Conservation (phyloP, 1,284 basidiomycete species). For the Wallemia ichthyophaga region DNA sequence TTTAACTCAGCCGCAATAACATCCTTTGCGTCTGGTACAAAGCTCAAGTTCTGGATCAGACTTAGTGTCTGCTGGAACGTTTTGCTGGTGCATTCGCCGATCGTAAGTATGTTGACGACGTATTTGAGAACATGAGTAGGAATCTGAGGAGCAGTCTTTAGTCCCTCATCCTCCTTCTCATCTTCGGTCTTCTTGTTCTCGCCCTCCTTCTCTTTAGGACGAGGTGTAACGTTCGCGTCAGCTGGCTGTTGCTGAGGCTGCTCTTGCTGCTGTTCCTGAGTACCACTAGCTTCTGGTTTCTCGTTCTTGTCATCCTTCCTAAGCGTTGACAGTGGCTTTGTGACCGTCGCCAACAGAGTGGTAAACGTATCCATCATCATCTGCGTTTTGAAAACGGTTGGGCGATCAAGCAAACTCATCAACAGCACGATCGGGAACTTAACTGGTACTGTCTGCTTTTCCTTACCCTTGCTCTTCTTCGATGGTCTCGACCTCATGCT, state of each 20-base stretch:
- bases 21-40: constrained; percentile 55
- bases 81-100: constrained; percentile 74
- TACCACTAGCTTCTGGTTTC: constrained; percentile 19
- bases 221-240: constrained; percentile 2
- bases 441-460: constrained; percentile 43
- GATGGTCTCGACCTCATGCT: constrained; percentile 33
- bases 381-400: constrained; percentile 50
- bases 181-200: constrained; percentile 8
- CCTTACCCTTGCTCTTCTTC: constrained; percentile 51
- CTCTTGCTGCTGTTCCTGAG: constrained; percentile 1
- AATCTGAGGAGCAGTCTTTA: constrained; percentile 30
- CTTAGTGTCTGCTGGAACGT: constrained; percentile 72
- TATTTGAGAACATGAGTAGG: constrained; percentile 48
- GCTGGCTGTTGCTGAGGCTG: not conserved
- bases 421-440: constrained; percentile 72
- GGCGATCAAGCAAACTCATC: constrained; percentile 53
- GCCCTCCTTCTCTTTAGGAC: constrained; percentile 3
- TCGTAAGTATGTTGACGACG: constrained; percentile 74
- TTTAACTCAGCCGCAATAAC: constrained; percentile 62
- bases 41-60: constrained; percentile 64
- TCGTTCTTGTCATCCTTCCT: constrained; percentile 5
- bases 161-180: constrained; percentile 1
- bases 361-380: constrained; percentile 76
- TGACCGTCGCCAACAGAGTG: constrained; percentile 50
- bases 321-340: constrained; percentile 32